Evolutionary conservation across 208 protist genomes (phyloP), one percentile per base, ranked within the genome.

Genomic region (Leishmania major): DNA sequence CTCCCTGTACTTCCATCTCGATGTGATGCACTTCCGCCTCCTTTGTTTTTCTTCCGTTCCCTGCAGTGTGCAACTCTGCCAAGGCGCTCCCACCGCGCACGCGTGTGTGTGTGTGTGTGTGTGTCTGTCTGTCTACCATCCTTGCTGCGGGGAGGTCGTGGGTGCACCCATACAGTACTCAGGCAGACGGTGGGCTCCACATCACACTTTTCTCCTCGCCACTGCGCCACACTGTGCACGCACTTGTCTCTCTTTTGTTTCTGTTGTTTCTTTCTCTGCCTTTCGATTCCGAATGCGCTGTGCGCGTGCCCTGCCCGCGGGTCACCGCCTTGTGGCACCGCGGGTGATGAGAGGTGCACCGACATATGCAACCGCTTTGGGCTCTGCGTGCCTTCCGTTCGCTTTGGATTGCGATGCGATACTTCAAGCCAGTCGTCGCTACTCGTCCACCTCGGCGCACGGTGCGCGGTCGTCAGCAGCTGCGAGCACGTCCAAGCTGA

Each of bases 401-500:
- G 35, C 22, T 15, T 62, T 13, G 22, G 28, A 40, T 75, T 37
- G n/a, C 28, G 55, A 80, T 11, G 22, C 69, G 31, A 49, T 77
- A n/a, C 31, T 88, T 43, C 80, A 80, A 72, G 64, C 45, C 8
- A 57, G 57, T 40, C 69, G 25, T 19, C 81, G 79, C 60, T 70
- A 72, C 31, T 69, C 78, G 35, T 86, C 84, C 25, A 64, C 81
- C 70, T 74, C 70, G 70, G 70, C 43, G 43, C 70, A 74, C 28
- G 70, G 70, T 55, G 43, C 70, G 45, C 45, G 70, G 19, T 82
- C 89, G 37, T 47, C 82, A 2, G 74, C 83, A 4, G 51, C 74
- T 45, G 66, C 71, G 28, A 35, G 73, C 10, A 47, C 78, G 19
- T 71, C 78, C 22, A 37, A 81, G 43, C 84, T 87, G 64, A 94